Base-by-base conservation (phyloP, 495 filamentous ascomycete species). In the Lophiostoma macrostomum region DNA sequence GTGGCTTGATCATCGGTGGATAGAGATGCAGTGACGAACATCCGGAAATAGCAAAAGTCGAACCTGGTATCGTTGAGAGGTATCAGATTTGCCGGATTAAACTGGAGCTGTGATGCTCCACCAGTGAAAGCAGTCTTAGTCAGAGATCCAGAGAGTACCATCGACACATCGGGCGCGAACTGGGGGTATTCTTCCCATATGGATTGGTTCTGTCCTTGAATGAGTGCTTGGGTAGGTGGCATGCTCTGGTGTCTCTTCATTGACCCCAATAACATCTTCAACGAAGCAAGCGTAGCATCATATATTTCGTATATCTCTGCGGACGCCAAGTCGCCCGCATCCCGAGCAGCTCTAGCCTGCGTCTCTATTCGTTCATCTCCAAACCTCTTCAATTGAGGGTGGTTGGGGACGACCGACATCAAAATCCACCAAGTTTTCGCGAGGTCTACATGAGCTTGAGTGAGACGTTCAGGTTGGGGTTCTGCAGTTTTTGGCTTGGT, bases 391-490 rank as follows among this genome's bases (percentile, higher is more conserved):
- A 79, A 35, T 4, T 32, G 43, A 5, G 57, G 52, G 41, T 65
- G 60, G 6, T 54, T 38, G 28, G 53, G 55, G 5, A 87, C 73
- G 4, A 89, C 76, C 2, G 83, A 77, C 43, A 84, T 80, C 38
- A 81, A 69, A 22, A 95, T 80, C 90, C 90, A 96, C 63, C 86
- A 83, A 0, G 81, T 76, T 64, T 95, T 96, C 2, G 86, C 84
- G 37, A 96, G 73, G 63, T 95, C 84, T 2, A 91, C 71, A 47
- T 90, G 70, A 5, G 63, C 38, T 46, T 73, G 70, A 2, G 48
- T 52, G 8, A 72, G 50, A 10, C 65, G 51, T 32, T 69, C 66
- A 10, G 43, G 28, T 18, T 45, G 48, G 7, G 40, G 19, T 27
- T 47, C 43, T 24, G 20, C 40, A 10, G 58, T 69, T 47, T 74